Conservation (phyloP, 345 rosid genomes). For the Orychophragmus violaceus region DNA sequence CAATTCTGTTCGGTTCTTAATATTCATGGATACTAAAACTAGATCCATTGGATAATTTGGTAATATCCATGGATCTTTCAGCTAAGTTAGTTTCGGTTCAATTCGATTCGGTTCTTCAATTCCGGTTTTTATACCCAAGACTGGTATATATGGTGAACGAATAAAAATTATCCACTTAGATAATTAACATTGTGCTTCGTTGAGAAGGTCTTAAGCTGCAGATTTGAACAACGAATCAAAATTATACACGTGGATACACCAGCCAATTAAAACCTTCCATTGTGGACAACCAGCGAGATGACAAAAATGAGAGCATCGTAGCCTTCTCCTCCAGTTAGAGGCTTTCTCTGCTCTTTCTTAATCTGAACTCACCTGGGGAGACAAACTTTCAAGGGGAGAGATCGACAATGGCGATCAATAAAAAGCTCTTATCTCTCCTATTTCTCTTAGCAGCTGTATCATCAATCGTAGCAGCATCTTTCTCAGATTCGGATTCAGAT, state of each 20-base stretch:
- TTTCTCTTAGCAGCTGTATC: slow-evolving; percentile 30
- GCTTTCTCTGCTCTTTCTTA: background rate
- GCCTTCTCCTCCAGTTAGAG: slow-evolving; percentile 6
- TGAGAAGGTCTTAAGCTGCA: background rate
- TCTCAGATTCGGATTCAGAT: slow-evolving; percentile 36
- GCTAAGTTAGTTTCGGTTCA: too few relatives aligned
- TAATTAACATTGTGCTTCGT: too few relatives aligned
- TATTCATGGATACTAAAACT: too few relatives aligned
- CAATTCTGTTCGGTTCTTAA: too few relatives aligned
- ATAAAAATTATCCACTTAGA: too few relatives aligned
- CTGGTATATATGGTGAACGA: too few relatives aligned
- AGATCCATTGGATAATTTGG: too few relatives aligned
- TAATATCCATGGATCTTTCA: too few relatives aligned
- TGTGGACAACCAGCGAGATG: background rate
- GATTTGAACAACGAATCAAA: background rate
- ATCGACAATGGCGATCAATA: slow-evolving; percentile 35
- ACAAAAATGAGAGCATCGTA: background rate
- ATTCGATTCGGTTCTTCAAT: too few relatives aligned
- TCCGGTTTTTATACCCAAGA: too few relatives aligned
- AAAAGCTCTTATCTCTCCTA: slow-evolving; percentile 1
- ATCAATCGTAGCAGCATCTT: background rate
- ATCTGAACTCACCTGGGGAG: background rate
- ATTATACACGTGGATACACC: background rate
- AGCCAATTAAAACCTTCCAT: slow-evolving; percentile 8
- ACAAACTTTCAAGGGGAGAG: background rate